phyloP scores from a whole-genome alignment of 2,329 filamentous ascomycete genomes.

The Curvularia sp. region DNA sequence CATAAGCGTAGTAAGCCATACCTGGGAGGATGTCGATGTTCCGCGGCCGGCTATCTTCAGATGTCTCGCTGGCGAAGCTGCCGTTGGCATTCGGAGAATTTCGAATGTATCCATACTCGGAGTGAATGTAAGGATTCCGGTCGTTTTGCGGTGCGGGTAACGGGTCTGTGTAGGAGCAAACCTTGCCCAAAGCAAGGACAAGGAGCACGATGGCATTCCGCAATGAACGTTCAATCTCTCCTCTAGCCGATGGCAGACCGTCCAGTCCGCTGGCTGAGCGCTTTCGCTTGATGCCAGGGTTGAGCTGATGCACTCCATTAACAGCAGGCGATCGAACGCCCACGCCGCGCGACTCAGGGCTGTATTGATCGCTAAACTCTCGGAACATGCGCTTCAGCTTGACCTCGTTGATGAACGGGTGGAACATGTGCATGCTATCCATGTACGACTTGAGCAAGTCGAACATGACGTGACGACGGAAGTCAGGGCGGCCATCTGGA shows the following conservation, averaged over 20 bases:
- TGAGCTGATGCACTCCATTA: constrained; percentile 26
- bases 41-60: constrained; percentile 48
- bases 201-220: constrained; percentile 80
- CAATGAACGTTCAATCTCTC: constrained; percentile 44
- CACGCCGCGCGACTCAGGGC: constrained; percentile 36
- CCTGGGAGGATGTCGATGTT: constrained; percentile 90
- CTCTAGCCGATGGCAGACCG: constrained; percentile 35
- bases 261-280: constrained; percentile 40
- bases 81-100: constrained; percentile 51
- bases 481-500: constrained; percentile 60
- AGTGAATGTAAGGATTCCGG: constrained; percentile 29
- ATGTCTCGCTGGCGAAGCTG: constrained; percentile 42
- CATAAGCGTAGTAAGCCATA: constrained; percentile 86
- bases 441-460: constrained; percentile 64
- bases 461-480: constrained; percentile 60
- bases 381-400: constrained; percentile 63
- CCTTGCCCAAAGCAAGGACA: constrained; percentile 84
- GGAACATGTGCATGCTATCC: constrained; percentile 67
- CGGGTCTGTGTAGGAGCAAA: constrained; percentile 65
- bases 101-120: constrained; percentile 35
- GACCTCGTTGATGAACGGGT: constrained; percentile 67
- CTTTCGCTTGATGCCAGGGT: constrained; percentile 46
- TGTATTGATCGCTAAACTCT: constrained; percentile 51
- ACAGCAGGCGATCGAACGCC: constrained; percentile 36
- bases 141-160: constrained; percentile 66